Base-by-base conservation (phyloP, 495 filamentous ascomycete species). In the Annulohypoxylon stygium region DNA sequence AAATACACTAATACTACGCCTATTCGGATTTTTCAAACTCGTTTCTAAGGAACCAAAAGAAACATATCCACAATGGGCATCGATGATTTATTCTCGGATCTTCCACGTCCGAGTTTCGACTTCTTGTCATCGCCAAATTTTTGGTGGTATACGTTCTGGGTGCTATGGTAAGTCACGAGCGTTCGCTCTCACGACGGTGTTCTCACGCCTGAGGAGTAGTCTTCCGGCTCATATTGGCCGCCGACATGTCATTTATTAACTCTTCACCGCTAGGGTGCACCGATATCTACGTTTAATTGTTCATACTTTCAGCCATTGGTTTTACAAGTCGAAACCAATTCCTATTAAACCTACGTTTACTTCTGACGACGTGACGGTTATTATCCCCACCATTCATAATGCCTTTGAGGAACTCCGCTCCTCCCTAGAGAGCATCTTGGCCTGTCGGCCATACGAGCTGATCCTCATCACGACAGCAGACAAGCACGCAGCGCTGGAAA, bases 391-490 rank as follows among this genome's bases (percentile, higher is more conserved):
- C n/a, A 79, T 88, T 26, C 79, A 85, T 48, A 86, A 88, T 69
- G 80, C 67, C 45, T 85, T 87, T 33, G 82, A 87, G 64, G 86
- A 89, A 47, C 82, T 89, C 26, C 82, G 80, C 39, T 78, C 82
- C 10, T 86, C 85, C 14, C 73, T 89, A 0, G 79, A 85, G 73
- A 89, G 86, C 76, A 88, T 89, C 51, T 69, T 89, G 20, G 86
- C 85, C 12, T 87, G 85, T 74, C 75, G 78, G 8, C 86, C 86
- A 8, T 79, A 72, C 33, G 86, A 88, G 73, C 78, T 89, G 57
- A 84, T 89, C 36, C 79, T 89, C 30, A 84, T 89, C 20, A 89
- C 87, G 20, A 89, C 87, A 1, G 78, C 77, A 61, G 86, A 87
- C 76, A 89, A 87, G 74, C 76, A 83, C 61, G 76, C 73, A 39